Percentiles rank a stretch among this genome's conserved stretches.
phyloP scores from a whole-genome alignment of 1,284 basidiomycete species.

The Austroboletus niveus region DNA sequence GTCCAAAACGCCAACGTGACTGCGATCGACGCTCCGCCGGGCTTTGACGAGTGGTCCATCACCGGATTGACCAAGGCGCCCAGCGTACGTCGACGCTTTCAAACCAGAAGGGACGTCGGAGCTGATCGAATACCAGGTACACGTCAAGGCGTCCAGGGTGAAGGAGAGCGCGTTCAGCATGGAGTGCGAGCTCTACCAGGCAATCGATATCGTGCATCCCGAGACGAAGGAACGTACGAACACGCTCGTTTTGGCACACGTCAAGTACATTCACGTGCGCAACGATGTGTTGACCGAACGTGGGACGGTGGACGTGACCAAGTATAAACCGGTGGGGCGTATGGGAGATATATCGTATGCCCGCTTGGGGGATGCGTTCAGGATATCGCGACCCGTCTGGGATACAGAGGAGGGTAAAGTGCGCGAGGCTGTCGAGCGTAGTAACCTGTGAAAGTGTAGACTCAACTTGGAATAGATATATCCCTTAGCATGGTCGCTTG shows the following conservation, averaged over 20 bases:
- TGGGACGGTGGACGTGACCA: conserved; percentile 49
- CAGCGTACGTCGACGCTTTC: conserved; percentile 37
- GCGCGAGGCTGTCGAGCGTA: neutral
- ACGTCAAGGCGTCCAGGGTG: conserved; percentile 62
- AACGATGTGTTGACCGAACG: conserved; percentile 42
- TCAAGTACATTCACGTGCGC: conserved; percentile 63
- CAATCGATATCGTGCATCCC: conserved; percentile 45
- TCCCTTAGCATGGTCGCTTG: too few relatives aligned
- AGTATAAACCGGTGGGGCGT: conserved; percentile 52
- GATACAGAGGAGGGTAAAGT: conserved; percentile 41
- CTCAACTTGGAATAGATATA: too few relatives aligned
- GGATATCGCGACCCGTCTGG: conserved; percentile 50
- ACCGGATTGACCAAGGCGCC: conserved; percentile 60
- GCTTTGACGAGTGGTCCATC: conserved; percentile 64
- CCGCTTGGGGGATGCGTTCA: conserved; percentile 43
- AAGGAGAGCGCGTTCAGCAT: conserved; percentile 70
- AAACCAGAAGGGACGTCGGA: too few relatives aligned
- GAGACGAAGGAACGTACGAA: conserved; percentile 33
- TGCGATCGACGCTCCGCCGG: conserved; percentile 55
- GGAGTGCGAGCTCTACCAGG: conserved; percentile 62
- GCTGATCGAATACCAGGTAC: conserved; percentile 31
- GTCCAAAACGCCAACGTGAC: conserved; percentile 63
- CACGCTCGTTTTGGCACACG: conserved; percentile 56
- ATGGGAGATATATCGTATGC: conserved; percentile 58
- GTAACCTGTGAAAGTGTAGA: too few relatives aligned